Base-by-base conservation (phyloP, 768 basidiomycete species). In the Zangia roseola region DNA sequence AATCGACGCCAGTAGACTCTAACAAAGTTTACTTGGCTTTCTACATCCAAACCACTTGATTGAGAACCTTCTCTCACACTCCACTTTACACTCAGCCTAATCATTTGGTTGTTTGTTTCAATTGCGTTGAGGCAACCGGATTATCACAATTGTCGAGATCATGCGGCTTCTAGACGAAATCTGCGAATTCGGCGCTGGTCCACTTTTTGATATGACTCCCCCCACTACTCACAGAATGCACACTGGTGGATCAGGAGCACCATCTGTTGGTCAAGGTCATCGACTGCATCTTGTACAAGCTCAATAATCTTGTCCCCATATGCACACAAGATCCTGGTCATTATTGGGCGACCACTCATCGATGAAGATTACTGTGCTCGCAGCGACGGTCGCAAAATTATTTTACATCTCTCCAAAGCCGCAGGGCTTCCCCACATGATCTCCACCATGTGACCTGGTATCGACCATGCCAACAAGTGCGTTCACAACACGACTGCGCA, bases 341-440 rank as follows among this genome's bases (percentile, higher is more conserved):
- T 98, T 69, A 99, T 99, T 59, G 97, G 98, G 72, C 97, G 97
- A 1, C 80, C 98, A 8, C 83, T 99, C 64, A 98, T 98, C 62
- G 95, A 99, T 69, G 95, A 97, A 68, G 97, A 98, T 66, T 92
- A 92, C 70, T 93, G 91, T 58, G 89, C 89, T 39, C 91, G 93
- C 69, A 94, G 97, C 36, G 97, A 98, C 73, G 97, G 97, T 55
- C 92, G 95, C 28, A 95, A 99, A 75, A 98, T 99, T 67, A 99
- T 98, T 58, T 95, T 92, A 59, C 98, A 98, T 69, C 75, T 98
- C 35, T 95, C 97, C 23, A 99, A 98, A 71, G 97, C 97, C 10
- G 95, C 94, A 24, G 97, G 97, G 70, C 86, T 99, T 21, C 95
- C 97, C 3, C 97, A 99, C 72, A 98, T 99, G 97, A 99, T 99